Evolutionary conservation across 495 filamentous ascomycete genomes (phyloP), one percentile per base, ranked within the genome.

Genomic region (Evernia prunastri): DNA sequence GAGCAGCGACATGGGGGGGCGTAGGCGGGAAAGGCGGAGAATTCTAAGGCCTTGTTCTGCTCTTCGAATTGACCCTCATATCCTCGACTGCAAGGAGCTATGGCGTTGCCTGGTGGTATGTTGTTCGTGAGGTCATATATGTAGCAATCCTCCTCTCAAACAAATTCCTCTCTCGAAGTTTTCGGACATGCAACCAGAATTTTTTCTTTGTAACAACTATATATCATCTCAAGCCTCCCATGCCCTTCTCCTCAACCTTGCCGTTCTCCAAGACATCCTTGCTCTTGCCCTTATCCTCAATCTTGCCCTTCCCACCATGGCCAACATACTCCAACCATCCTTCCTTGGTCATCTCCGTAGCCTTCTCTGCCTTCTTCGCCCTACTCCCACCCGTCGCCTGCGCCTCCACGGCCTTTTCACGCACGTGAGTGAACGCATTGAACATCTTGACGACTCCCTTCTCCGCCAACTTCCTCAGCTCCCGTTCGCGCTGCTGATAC

Each of bases 361-460:
- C 84, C 72, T 83, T 87, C 80, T 94, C 91, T 78, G 92, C 85
- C 68, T 87, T 84, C 74, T 87, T 81, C 59, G 79, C 84, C 62
- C 84, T 79, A 18, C 90, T 90, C 56, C 93, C 78, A n/a, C 89
- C 89, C 39, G 85, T 84, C 43, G 80, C 81, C 77, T 78, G 82
- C 13, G 90, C 91, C 72, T 91, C 85, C 70, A 86, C 82, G 3
- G 86, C 89, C 68, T 87, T 88, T 37, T 96, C 87, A 77, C 97
- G 94, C 20, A 93, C 92, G 11, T 90, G 89, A 37, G 92, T 82
- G 36, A 98, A 90, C 0, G 94, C 95, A 77, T 97, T 96, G 74
- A 97, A 98, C 63, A 98, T 77, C 80, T 92, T 94, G 17, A 97
- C 86, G 25, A 96, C 92, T 81, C 92, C 92, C 36, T 90, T 83